Percentiles rank a stretch among this genome's conserved stretches.
Evolutionary conservation across 352 stramenopile species (phyloP).

Genomic region (Sclerospora graminicola): DNA sequence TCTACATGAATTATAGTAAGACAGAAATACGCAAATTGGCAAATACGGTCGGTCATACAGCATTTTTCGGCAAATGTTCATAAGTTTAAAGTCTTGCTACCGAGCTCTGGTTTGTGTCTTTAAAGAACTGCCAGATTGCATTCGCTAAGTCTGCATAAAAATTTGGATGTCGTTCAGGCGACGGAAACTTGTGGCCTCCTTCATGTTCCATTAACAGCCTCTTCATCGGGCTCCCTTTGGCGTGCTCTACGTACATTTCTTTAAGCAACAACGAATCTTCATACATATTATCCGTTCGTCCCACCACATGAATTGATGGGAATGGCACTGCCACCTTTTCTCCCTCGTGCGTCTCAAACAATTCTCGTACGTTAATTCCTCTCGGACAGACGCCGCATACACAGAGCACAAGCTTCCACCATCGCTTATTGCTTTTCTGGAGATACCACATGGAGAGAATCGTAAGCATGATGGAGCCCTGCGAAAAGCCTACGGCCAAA

Average conservation of each 20-base stretch:
- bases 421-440: slow-evolving; percentile 24
- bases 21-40: no score
- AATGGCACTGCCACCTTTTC: slow-evolving; percentile 30
- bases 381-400: slow-evolving; percentile 29
- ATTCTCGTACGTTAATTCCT: slow-evolving; percentile 26
- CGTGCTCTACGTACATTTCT: slow-evolving; percentile 32
- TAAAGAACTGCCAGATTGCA: slow-evolving; percentile 39
- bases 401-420: slow-evolving; percentile 47
- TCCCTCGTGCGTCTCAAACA: slow-evolving; percentile 36
- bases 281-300: slow-evolving; percentile 40
- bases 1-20: no score
- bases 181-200: slow-evolving; percentile 60
- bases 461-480: slow-evolving; percentile 59
- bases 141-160: slow-evolving; percentile 33
- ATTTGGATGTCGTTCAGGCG: slow-evolving; percentile 28
- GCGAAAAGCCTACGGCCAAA: slow-evolving; percentile 67
- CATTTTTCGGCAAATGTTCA: no score
- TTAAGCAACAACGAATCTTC: slow-evolving; percentile 28
- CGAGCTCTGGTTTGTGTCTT: slow-evolving; percentile 20
- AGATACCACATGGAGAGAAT: slow-evolving; percentile 51
- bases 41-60: no score
- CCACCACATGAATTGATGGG: slow-evolving; percentile 48
- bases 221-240: slow-evolving; percentile 21
- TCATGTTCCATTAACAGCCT: slow-evolving; percentile 35
- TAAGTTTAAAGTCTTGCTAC: slow-evolving; percentile 17